phyloP scores from a whole-genome alignment of 2,329 filamentous ascomycete species.

The Polychaeton citri region DNA sequence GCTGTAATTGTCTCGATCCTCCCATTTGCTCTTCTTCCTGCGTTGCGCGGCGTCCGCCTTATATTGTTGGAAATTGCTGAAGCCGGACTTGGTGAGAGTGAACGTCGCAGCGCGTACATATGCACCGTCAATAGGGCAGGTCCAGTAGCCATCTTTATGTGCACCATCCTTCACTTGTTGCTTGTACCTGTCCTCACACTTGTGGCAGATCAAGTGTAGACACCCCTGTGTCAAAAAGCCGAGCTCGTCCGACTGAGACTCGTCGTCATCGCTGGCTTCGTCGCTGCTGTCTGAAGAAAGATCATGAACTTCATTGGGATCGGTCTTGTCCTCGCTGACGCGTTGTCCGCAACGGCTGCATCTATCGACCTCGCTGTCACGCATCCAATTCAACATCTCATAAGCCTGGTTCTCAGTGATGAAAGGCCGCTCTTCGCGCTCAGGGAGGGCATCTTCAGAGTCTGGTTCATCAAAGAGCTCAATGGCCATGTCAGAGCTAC shows the following conservation, averaged over 20 bases:
- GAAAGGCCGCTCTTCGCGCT: slow-evolving; percentile 42
- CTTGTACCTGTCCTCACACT: slow-evolving; percentile 53
- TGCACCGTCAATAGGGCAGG: slow-evolving; percentile 56
- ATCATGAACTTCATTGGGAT: slow-evolving; percentile 26
- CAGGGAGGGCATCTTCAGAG: slow-evolving; percentile 13
- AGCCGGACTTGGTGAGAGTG: slow-evolving; percentile 49
- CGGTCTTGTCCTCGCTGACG: slow-evolving; percentile 41
- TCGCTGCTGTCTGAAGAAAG: slow-evolving; percentile 34
- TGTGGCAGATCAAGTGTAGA: slow-evolving; percentile 69
- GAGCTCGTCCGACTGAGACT: slow-evolving; percentile 44
- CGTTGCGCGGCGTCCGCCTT: slow-evolving; percentile 36
- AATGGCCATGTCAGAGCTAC: slow-evolving; percentile 56
- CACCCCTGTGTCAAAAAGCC: slow-evolving; percentile 69
- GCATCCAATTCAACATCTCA: slow-evolving; percentile 72
- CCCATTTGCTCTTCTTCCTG: slow-evolving; percentile 36
- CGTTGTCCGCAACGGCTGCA: slow-evolving; percentile 59
- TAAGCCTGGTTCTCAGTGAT: slow-evolving; percentile 64
- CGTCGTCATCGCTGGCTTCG: slow-evolving; percentile 41
- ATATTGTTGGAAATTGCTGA: slow-evolving; percentile 34
- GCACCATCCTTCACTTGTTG: slow-evolving; percentile 18
- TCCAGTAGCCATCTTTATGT: slow-evolving; percentile 33
- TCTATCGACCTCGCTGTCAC: slow-evolving; percentile 62
- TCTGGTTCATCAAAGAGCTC: slow-evolving; percentile 62
- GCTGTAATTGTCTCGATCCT: slow-evolving; percentile 51
- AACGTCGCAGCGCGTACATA: slow-evolving; percentile 53